Evolutionary conservation across 2,329 filamentous ascomycete species (phyloP).

Genomic region (Fusarium metavorans): DNA sequence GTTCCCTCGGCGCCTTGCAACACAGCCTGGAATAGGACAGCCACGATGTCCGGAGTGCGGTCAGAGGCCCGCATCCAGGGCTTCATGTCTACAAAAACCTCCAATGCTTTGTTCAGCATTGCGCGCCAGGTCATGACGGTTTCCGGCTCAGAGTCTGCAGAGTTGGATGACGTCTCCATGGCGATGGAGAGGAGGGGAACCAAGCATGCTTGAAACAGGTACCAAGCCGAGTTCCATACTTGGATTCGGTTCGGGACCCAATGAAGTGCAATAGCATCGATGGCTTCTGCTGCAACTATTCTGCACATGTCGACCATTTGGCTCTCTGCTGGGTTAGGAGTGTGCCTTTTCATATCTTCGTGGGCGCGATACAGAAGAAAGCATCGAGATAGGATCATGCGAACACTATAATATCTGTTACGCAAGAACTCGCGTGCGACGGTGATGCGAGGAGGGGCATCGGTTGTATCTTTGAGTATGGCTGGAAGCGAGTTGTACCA

Average conservation of each 20-base stretch:
- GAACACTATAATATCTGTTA: slow-evolving; percentile 48
- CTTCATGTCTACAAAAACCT: slow-evolving; percentile 16
- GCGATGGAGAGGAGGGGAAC: slow-evolving; percentile 47
- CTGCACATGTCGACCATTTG: slow-evolving; percentile 42
- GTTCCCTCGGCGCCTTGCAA: slow-evolving; percentile 2
- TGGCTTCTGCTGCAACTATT: slow-evolving; percentile 45
- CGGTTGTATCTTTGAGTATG: slow-evolving; percentile 34
- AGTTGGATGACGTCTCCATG: slow-evolving; percentile 30
- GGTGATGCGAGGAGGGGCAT: slow-evolving; percentile 41
- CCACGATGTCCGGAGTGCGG: slow-evolving; percentile 15
- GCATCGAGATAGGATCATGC: slow-evolving; percentile 41
- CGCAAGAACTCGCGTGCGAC: slow-evolving; percentile 46
- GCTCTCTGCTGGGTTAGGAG: slow-evolving; percentile 15
- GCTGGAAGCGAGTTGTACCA: slow-evolving; percentile 44
- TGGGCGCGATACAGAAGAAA: slow-evolving; percentile 32
- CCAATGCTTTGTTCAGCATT: slow-evolving; percentile 12
- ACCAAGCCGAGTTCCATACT: slow-evolving; percentile 49
- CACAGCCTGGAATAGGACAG: slow-evolving; percentile 15
- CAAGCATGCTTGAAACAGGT: slow-evolving; percentile 50
- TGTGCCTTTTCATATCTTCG: slow-evolving; percentile 33
- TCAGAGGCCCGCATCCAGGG: slow-evolving; percentile 15
- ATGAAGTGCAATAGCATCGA: slow-evolving; percentile 47
- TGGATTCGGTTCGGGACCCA: slow-evolving; percentile 49
- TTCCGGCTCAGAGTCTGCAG: neutral
- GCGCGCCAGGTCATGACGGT: neutral